Evolutionary conservation across 2,329 filamentous ascomycete genomes (phyloP).

Genomic region (Chalaropsis thielavioides): DNA sequence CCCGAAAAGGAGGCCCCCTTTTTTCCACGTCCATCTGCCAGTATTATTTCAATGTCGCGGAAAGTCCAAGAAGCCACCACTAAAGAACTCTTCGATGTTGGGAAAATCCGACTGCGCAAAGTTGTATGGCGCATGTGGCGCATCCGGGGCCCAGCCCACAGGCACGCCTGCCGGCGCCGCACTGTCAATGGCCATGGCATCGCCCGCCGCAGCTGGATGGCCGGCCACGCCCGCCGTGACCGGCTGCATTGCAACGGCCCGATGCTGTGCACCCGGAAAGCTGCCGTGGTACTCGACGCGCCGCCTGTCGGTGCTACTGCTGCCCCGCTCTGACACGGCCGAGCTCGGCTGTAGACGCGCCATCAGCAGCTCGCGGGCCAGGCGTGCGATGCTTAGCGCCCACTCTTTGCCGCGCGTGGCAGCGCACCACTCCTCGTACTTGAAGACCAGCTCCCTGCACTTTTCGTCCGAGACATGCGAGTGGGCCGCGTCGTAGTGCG

Average conservation of each 20-base stretch:
- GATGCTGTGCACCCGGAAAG: slow-evolving; percentile 10
- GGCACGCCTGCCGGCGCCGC: not conserved
- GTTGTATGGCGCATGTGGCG: not conserved
- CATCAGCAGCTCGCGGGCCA: slow-evolving; percentile 16
- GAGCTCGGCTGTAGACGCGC: slow-evolving; percentile 10
- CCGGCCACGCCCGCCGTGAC: not conserved
- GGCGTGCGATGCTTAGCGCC: slow-evolving; percentile 14
- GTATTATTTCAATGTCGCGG: slow-evolving; percentile 1
- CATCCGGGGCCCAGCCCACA: not conserved
- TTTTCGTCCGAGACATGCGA: slow-evolving; percentile 13
- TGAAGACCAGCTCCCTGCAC: slow-evolving; percentile 13
- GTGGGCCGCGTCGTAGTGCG: slow-evolving; percentile 16
- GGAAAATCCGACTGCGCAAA: slow-evolving; percentile 12
- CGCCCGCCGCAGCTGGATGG: not conserved
- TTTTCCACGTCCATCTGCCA: not conserved
- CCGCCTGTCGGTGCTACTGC: not conserved
- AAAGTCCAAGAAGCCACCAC: slow-evolving; percentile 17
- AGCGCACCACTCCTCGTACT: slow-evolving; percentile 15
- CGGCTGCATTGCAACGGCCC: not conserved
- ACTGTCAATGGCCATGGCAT: slow-evolving; percentile 15
- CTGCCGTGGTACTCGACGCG: slow-evolving; percentile 10
- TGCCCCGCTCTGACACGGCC: not conserved
- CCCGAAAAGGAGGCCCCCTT: not conserved
- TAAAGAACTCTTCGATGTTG: slow-evolving; percentile 17
- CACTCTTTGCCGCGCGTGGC: slow-evolving; percentile 16